These are phyloP conservation scores for Dactylis glomerata DNA, from an alignment of 176 grass and related monocot genomes.

Conservation along the genomic window DNA sequence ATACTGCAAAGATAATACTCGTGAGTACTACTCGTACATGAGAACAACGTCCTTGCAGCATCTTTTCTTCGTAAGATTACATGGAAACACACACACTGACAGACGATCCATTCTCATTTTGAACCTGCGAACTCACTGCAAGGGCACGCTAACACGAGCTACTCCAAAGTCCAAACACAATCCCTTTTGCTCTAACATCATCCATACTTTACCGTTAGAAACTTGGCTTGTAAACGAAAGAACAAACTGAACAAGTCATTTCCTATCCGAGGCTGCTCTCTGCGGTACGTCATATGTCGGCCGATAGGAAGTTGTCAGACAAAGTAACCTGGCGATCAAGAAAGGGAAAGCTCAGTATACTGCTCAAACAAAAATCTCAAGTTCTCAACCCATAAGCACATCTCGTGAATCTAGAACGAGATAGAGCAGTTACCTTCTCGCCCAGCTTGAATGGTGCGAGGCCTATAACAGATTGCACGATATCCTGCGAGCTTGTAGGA, in stretches of 20 bases:
- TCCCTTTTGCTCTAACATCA: not conserved
- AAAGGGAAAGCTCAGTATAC: not conserved
- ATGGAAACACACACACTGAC: too few species aligned
- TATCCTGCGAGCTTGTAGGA: conserved; percentile 15
- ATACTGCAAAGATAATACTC: too few species aligned
- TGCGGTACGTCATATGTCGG: conserved; percentile 41
- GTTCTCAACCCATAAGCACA: not conserved
- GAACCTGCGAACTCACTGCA: too few species aligned
- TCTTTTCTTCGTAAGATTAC: too few species aligned
- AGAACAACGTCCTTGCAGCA: too few species aligned
- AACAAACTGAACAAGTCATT: not conserved
- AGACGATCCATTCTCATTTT: too few species aligned
- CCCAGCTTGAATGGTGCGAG: conserved; percentile 77
- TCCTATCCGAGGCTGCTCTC: not conserved
- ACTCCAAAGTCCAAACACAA: too few species aligned
- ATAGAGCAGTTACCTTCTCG: conserved; percentile 54
- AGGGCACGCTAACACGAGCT: too few species aligned
- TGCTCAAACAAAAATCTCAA: too few species aligned
- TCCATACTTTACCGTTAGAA: not conserved
- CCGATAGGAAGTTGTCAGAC: conserved; percentile 52
- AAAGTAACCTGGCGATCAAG: conserved; percentile 39
- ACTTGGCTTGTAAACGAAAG: not conserved
- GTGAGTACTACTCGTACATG: too few species aligned
- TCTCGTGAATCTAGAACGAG: not conserved
- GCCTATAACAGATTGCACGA: conserved; percentile 47